Conservation (phyloP, 2,329 filamentous ascomycete genomes). For the Scytalidium sp. region DNA sequence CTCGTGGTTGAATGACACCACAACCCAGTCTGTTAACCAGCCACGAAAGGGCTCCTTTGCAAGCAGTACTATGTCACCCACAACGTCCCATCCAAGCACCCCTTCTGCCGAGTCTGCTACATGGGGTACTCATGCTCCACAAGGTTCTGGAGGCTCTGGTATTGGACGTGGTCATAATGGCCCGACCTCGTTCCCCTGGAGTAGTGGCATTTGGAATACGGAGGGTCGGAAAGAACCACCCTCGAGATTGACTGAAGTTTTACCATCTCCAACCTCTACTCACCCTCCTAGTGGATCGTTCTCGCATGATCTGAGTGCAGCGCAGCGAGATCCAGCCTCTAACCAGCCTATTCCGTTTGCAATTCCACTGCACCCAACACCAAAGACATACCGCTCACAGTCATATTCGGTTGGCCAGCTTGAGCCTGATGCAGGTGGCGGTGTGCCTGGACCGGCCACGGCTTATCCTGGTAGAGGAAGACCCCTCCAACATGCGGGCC, state of each 20-base stretch:
- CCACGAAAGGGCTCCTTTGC: conserved; percentile 76
- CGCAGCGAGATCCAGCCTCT: conserved; percentile 48
- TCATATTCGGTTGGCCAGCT: conserved; percentile 94
- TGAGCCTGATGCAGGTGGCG: conserved; percentile 57
- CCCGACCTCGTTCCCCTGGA: conserved; percentile 61
- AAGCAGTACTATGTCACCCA: conserved; percentile 73
- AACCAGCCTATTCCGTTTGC: conserved; percentile 76
- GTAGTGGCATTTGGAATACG: conserved; percentile 78
- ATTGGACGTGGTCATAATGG: conserved; percentile 44
- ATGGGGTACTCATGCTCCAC: conserved; percentile 53
- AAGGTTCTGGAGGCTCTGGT: conserved; percentile 31
- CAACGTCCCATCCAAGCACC: conserved; percentile 76
- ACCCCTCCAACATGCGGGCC: conserved; percentile 56
- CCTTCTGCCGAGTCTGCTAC: conserved; percentile 64
- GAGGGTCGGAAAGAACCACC: conserved; percentile 74
- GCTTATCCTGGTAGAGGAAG: conserved; percentile 24
- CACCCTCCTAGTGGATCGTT: conserved; percentile 44
- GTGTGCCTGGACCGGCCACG: conserved; percentile 16
- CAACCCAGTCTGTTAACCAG: conserved; percentile 56
- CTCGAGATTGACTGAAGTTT: conserved; percentile 68
- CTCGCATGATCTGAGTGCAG: conserved; percentile 47
- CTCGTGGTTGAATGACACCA: conserved; percentile 83
- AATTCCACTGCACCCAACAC: conserved; percentile 84
- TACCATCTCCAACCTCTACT: conserved; percentile 69
- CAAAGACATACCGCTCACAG: conserved; percentile 91